Evolutionary conservation across 352 stramenopile genomes (phyloP).

Genomic region (Aphanomyces stellatus): DNA sequence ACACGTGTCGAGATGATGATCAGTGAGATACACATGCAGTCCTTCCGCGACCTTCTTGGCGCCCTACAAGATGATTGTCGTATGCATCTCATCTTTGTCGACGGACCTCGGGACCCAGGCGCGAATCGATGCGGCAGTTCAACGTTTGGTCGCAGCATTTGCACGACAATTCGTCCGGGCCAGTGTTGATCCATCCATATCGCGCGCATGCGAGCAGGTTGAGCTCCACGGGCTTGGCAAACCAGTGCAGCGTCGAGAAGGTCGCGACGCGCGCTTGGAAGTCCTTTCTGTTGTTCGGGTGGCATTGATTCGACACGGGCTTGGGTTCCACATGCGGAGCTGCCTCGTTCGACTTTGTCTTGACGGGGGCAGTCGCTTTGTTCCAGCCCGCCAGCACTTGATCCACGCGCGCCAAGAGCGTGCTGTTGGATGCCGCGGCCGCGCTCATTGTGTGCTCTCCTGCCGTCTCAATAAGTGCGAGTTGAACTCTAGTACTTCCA

Average conservation of each 20-base stretch:
- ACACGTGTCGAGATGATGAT: conserved; percentile 11
- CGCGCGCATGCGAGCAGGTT: conserved; percentile 12
- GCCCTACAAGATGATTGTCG: no score
- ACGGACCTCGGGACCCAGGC: conserved; percentile 4
- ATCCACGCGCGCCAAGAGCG: conserved; percentile 1
- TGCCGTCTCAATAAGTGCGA: no score
- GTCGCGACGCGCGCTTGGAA: conserved; percentile 5
- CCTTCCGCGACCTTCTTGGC: conserved; percentile 12
- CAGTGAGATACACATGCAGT: conserved; percentile 3
- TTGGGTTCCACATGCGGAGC: background rate
- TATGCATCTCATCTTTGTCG: no score
- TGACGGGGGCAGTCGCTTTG: conserved; percentile 11
- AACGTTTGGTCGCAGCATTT: conserved; percentile 8
- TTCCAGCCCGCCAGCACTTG: conserved; percentile 15
- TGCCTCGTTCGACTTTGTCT: background rate
- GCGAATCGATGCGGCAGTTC: conserved; percentile 12
- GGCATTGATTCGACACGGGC: background rate
- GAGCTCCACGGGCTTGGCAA: conserved; percentile 16
- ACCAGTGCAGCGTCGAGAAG: conserved; percentile 15
- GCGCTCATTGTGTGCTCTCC: background rate
- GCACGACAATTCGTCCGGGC: conserved; percentile 7
- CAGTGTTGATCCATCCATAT: conserved; percentile 15
- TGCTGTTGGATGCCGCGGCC: background rate
- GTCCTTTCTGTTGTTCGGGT: conserved; percentile 14
- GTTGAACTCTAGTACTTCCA: no score